Base-by-base conservation (phyloP, 1,284 basidiomycete genomes). In the Golubevia pallescens region DNA sequence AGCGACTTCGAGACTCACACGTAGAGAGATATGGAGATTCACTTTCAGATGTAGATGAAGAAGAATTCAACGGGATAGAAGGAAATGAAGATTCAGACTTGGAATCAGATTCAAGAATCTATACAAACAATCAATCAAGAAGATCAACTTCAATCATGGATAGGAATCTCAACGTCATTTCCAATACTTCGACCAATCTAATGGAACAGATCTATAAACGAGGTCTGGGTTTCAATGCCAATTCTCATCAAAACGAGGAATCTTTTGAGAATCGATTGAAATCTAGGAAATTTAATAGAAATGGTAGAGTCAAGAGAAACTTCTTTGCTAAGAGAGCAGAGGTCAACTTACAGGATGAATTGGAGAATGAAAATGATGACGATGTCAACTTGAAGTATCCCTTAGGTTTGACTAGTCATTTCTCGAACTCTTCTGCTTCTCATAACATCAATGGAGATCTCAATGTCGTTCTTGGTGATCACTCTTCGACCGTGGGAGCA, bases 11-110 rank as follows among this genome's bases (percentile, higher is more conserved):
- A 20, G 81, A 84, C 67, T 63, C 75, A 13, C 81, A 84, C 62
- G 71, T 73, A 14, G 71, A 81, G 61, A 53, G 66, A 2, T 76
- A 67, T 60, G 78, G 75, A 53, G 81, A 84, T 63, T 80, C 79
- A 58, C 66, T 84, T 8, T 81, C 78, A 3, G 80, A 73, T 28
- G 80, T 78, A 51, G 79, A 74, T 8, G 74, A 75, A 28, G 3
- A 4, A 38, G 34, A 38, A 38, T 38, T 5, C 10, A 38, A 38
- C 34, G 34, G 34, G 10, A 10, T 38, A 10, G 34, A 5, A 5
- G 34, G 34, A 38, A 10, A 38, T 38, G 34, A 38, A 38, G 34
- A 38, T 4, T 4, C 3, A 10, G 34, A 38, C 3, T 38, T 5
- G 5, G 34, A 38, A 5, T 5, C 3, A 4, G 34, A 38, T 38